Evolutionary conservation across 805 yeast species (phyloP).

Genomic region (Groenewaldozyma tartarivorans): DNA sequence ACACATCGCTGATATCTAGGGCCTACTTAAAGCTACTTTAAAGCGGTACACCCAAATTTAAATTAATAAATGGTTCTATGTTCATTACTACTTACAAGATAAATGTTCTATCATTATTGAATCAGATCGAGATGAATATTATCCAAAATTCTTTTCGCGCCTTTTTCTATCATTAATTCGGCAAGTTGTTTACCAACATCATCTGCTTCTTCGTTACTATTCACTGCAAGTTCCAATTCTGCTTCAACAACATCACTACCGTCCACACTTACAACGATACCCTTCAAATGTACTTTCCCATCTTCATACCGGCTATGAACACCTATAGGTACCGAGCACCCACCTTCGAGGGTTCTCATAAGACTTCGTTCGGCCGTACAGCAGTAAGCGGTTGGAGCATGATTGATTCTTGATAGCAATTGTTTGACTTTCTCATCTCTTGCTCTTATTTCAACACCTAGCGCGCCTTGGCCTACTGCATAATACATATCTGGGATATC

Average conservation of each 20-base stretch:
- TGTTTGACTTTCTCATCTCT: constrained; percentile 54
- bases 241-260: constrained; percentile 65
- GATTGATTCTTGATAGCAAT: constrained; percentile 50
- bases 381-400: constrained; percentile 55
- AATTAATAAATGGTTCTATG: not conserved
- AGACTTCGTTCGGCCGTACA: constrained; percentile 84
- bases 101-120: not conserved
- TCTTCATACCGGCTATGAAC: constrained; percentile 52
- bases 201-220: constrained; percentile 51
- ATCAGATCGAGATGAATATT: constrained; percentile 43
- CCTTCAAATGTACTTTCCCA: constrained; percentile 48
- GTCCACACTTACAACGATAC: constrained; percentile 75
- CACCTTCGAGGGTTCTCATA: constrained; percentile 87
- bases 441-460: constrained; percentile 81
- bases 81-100: not conserved
- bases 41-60: not conserved
- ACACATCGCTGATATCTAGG: not conserved
- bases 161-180: constrained; percentile 51
- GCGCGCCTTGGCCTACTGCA: constrained; percentile 98
- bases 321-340: constrained; percentile 97
- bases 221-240: constrained; percentile 32
- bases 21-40: no score
- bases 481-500: constrained; percentile 77
- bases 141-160: constrained; percentile 78
- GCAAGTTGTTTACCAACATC: constrained; percentile 65